A percentile compares a stretch with the other conserved stretches of the same genome.
Evolutionary conservation across 1,284 basidiomycete genomes (phyloP).

Genomic region (Athelia sp.): DNA sequence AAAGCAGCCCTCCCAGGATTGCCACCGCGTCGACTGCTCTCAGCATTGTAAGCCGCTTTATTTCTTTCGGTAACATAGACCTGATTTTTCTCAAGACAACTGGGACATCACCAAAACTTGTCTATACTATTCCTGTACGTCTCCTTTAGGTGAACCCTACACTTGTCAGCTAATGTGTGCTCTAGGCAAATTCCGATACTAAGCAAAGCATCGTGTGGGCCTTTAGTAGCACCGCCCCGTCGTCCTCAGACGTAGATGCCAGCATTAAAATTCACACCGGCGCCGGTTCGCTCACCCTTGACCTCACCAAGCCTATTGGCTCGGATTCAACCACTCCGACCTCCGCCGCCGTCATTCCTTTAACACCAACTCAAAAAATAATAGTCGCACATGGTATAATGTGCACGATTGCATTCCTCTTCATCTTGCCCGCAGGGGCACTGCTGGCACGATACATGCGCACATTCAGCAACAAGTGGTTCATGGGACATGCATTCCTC

Average conservation of each 20-base stretch:
- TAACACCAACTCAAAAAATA: slow-evolving; percentile 33
- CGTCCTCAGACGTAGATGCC: slow-evolving; percentile 29
- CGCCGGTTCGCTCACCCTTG: slow-evolving; percentile 30
- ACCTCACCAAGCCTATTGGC: slow-evolving; percentile 33
- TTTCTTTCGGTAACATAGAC: background rate
- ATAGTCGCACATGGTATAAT: slow-evolving; percentile 53
- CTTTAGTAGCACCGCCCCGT: slow-evolving; percentile 37
- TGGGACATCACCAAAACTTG: slow-evolving; percentile 30
- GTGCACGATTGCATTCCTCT: slow-evolving; percentile 47
- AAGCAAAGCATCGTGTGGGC: slow-evolving; percentile 45
- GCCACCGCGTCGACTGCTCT: slow-evolving; percentile 33
- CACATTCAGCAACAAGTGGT: slow-evolving; percentile 52
- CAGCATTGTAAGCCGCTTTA: slow-evolving; percentile 30
- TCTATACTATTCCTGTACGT: slow-evolving; percentile 45
- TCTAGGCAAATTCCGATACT: slow-evolving; percentile 32
- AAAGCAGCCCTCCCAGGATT: slow-evolving; percentile 38
- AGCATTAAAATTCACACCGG: slow-evolving; percentile 37
- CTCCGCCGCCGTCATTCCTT: slow-evolving; percentile 19
- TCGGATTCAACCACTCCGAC: slow-evolving; percentile 4
- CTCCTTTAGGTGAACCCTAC: slow-evolving; percentile 1
- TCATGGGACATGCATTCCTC: slow-evolving; percentile 44
- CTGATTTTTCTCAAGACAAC: slow-evolving; percentile 25
- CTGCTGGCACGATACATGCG: slow-evolving; percentile 55
- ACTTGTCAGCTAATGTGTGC: slow-evolving; percentile 1
- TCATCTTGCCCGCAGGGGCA: slow-evolving; percentile 55